phyloP scores from a whole-genome alignment of 2,329 filamentous ascomycete genomes.

The Tolypocladium ovalisporum region DNA sequence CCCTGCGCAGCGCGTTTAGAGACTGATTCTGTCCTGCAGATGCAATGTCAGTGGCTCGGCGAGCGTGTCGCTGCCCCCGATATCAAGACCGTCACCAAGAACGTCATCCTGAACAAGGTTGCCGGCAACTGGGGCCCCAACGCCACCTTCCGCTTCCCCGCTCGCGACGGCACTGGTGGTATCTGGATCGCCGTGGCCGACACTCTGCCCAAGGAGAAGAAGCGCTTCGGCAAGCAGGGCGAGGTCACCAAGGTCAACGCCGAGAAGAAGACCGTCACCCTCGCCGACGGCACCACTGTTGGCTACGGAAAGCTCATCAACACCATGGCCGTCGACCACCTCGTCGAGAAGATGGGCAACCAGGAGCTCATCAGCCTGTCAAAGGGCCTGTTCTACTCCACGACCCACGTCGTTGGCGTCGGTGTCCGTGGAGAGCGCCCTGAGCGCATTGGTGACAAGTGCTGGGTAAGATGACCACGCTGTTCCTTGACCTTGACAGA shows the following conservation, averaged over 20 bases:
- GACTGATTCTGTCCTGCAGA: conserved; percentile 40
- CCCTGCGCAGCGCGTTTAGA: background rate
- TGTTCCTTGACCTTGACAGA: background rate
- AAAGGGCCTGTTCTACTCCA: conserved; percentile 93
- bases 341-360: conserved; percentile 81
- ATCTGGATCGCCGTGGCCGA: conserved; percentile 98
- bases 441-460: conserved; percentile 97
- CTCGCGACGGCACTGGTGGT: conserved; percentile 87
- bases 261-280: conserved; percentile 68
- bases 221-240: conserved; percentile 75
- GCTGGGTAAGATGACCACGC: conserved; percentile 56
- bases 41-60: conserved; percentile 98
- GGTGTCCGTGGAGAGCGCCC: conserved; percentile 86
- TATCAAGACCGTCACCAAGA: conserved; percentile 85
- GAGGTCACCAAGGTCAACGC: conserved; percentile 81
- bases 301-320: conserved; percentile 87
- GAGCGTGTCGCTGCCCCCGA: conserved; percentile 97
- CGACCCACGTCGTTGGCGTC: conserved; percentile 93
- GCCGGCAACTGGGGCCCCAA: conserved; percentile 98
- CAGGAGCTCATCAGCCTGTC: conserved; percentile 70
- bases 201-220: conserved; percentile 86
- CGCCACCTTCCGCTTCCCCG: conserved; percentile 96
- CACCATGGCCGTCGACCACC: conserved; percentile 90
- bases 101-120: conserved; percentile 91
- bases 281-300: conserved; percentile 78